Base-by-base conservation (phyloP, 2,329 filamentous ascomycete species). In the Colletotrichum sp. region DNA sequence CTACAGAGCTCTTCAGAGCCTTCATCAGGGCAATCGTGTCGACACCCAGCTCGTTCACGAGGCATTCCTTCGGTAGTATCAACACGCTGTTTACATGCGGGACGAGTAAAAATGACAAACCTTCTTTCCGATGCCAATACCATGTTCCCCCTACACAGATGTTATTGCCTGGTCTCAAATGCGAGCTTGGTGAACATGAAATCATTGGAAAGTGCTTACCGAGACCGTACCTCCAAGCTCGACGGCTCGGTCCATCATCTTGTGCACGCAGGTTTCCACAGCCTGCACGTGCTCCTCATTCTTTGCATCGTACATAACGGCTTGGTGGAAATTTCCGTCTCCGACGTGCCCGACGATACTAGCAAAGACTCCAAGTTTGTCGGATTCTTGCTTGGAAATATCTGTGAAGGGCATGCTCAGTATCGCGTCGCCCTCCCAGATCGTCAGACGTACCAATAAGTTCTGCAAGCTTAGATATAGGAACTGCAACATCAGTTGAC, bases 401-500 rank as follows among this genome's bases (percentile, higher is more conserved):
- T 94, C 92, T 83, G 36, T 43, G 2, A 39, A 43, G 16, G 7
- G 21, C 74, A 48, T 8, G 75, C 68, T 43, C 36, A 43, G 36
- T 43, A 43, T 18, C 67, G 36, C 9, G 36, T 18, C 16, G 0
- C 8, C 16, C 36, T 43, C 1, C 16, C 16, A 43, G 36, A 43
- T 43, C 0, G 16, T 10, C 36, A 10, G 36, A 75, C 79, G 74
- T 74, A 80, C 83, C 84, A 65, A 96, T 94, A 68, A 96, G 93
- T 78, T 94, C 91, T 2, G 94, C 91, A 77, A 96, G 85, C 52
- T 88, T 87, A 21, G 92, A 94, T 67, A 96, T 92, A 0, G 94
- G 94, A 1, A 96, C 94, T 0, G 94, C 94, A 24, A 96, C 94
- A 81, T 96, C 94, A 0, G 94, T 96, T 0, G 94, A 95, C 94